phyloP scores from a whole-genome alignment of 2,329 filamentous ascomycete genomes.

The Lasiodiplodia citricola region DNA sequence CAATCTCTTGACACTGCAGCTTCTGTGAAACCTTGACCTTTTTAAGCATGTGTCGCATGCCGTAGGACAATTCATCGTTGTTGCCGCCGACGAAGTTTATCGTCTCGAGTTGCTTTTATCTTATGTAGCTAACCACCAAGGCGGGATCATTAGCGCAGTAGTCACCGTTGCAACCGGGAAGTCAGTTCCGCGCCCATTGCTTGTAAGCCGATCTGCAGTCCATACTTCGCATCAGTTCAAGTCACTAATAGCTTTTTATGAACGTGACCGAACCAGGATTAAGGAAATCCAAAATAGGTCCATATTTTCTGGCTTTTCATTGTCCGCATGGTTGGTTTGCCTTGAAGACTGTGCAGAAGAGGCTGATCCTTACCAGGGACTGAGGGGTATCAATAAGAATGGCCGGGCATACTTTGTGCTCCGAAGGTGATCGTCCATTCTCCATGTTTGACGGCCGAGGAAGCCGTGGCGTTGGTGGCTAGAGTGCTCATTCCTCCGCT shows the following conservation, averaged over 20 bases:
- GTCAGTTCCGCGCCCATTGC: neutral
- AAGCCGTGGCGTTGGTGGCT: neutral
- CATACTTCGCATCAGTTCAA: neutral
- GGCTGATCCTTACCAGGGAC: neutral
- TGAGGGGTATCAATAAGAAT: constrained; percentile 6
- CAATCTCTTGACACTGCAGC: neutral
- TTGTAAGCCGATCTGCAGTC: neutral
- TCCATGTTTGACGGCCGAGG: neutral
- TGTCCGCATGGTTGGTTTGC: neutral
- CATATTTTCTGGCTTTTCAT: neutral
- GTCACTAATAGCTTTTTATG: neutral
- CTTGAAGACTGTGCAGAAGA: neutral
- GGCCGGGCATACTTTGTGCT: neutral
- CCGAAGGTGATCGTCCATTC: neutral
- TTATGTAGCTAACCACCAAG: constrained; percentile 1
- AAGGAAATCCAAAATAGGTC: neutral
- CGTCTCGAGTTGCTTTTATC: neutral
- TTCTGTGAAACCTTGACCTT: neutral
- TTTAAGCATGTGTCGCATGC: neutral
- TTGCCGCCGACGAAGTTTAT: neutral
- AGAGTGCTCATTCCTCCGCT: constrained; percentile 15
- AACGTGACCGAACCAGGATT: neutral
- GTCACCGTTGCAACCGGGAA: neutral
- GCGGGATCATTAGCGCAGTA: constrained; percentile 5
- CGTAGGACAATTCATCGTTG: neutral